Evolutionary conservation across 257 asterid genomes (phyloP).

Genomic region (Solanum pinnatisectum): DNA sequence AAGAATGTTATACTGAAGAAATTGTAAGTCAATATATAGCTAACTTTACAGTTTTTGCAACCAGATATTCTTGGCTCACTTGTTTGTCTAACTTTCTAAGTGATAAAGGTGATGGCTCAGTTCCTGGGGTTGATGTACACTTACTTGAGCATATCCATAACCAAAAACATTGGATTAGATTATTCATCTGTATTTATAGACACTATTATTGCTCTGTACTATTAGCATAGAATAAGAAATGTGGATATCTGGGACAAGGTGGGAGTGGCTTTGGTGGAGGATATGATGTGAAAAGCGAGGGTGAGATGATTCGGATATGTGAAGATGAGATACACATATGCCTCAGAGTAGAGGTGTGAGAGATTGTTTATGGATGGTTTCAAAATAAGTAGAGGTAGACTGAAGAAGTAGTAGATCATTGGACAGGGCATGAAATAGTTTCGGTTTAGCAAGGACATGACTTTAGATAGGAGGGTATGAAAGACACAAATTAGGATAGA

Average conservation of each 20-base stretch:
- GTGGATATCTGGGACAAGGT: background rate
- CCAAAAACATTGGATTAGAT: constrained; percentile 44
- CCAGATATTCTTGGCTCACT: background rate
- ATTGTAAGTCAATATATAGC: constrained; percentile 36
- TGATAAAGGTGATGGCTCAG: constrained; percentile 81
- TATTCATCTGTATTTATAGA: background rate
- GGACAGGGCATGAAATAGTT: background rate
- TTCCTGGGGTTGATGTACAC: constrained; percentile 80
- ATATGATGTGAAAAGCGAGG: background rate
- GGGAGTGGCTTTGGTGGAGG: background rate
- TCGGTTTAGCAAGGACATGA: background rate
- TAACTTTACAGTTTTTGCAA: background rate
- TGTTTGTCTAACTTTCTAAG: background rate
- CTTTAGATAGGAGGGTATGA: background rate
- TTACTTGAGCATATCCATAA: constrained; percentile 87
- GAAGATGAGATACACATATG: background rate
- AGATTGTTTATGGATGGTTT: background rate
- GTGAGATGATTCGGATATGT: background rate
- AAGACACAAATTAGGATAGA: background rate
- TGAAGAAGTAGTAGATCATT: background rate
- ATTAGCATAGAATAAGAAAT: background rate
- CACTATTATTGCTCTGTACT: background rate
- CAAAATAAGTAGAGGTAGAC: background rate
- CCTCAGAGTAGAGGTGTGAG: background rate
- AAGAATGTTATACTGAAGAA: constrained; percentile 92